Conservation (phyloP, 1,284 basidiomycete genomes). For the Microbotryomycetes sp. region DNA sequence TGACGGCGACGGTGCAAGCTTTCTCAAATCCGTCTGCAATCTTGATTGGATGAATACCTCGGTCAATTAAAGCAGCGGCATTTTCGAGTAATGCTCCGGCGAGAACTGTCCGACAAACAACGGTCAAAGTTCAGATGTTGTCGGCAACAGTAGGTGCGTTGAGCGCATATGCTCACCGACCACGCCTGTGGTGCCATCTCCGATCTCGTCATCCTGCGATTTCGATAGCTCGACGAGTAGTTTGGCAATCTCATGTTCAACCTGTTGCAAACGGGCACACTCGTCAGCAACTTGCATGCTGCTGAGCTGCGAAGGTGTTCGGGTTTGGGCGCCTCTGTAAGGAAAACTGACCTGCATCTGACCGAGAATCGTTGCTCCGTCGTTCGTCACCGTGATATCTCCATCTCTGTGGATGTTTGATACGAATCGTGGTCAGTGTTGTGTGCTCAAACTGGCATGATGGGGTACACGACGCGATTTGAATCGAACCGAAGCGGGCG, state of each 20-base stretch:
- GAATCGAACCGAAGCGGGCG: no score
- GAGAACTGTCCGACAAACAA: constrained; percentile 57
- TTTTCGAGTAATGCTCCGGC: constrained; percentile 92
- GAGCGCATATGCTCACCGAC: constrained; percentile 63
- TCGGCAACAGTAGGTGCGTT: not conserved
- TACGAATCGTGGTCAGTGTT: no score
- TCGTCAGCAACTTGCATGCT: constrained; percentile 24
- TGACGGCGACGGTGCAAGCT: constrained; percentile 81
- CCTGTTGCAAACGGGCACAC: constrained; percentile 51
- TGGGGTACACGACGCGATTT: not conserved
- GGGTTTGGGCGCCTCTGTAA: no score
- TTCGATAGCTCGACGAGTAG: constrained; percentile 93
- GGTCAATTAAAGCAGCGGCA: constrained; percentile 75
- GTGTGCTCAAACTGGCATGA: no score
- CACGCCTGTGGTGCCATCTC: constrained; percentile 97
- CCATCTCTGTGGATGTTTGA: constrained; percentile 58
- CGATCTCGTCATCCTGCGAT: constrained; percentile 98
- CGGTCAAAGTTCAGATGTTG: not conserved
- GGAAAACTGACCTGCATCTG: constrained; percentile 61
- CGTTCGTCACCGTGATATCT: constrained; percentile 98
- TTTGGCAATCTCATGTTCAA: constrained; percentile 98
- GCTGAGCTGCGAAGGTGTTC: no score
- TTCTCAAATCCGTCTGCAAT: constrained; percentile 98
- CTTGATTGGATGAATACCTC: constrained; percentile 95
- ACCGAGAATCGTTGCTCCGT: constrained; percentile 90